phyloP scores from a whole-genome alignment of 2,329 filamentous ascomycete species.

The Hymenoscyphus salicellus region DNA sequence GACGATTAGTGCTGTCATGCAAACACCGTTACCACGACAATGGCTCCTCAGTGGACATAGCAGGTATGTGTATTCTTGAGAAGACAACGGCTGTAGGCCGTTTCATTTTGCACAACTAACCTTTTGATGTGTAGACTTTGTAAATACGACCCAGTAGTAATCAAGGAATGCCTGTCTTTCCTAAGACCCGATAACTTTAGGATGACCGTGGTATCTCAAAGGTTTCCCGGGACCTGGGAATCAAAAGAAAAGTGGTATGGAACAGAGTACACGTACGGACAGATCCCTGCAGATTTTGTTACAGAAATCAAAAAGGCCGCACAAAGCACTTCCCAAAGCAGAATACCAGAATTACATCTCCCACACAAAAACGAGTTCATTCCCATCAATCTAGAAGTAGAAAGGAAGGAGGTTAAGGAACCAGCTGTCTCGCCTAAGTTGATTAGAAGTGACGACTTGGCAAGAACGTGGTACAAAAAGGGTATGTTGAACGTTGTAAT shows the following conservation, averaged over 20 bases:
- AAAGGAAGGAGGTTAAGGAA: slow-evolving; percentile 81
- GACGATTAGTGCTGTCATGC: slow-evolving; percentile 82
- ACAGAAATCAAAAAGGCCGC: slow-evolving; percentile 65
- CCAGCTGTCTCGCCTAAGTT: slow-evolving; percentile 73
- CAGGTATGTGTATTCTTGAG: slow-evolving; percentile 39
- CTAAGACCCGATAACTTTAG: slow-evolving; percentile 87
- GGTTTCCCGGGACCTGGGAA: slow-evolving; percentile 80
- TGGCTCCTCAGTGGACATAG: slow-evolving; percentile 82
- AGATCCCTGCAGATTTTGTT: slow-evolving; percentile 73
- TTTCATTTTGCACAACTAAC: slow-evolving; percentile 18
- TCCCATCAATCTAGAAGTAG: slow-evolving; percentile 85
- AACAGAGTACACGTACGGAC: slow-evolving; percentile 84
- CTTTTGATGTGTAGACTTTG: slow-evolving; percentile 48
- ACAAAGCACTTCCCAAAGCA: slow-evolving; percentile 52
- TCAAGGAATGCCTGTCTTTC: slow-evolving; percentile 69
- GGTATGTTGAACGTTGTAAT: slow-evolving; percentile 5
- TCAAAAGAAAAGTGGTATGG: slow-evolving; percentile 96
- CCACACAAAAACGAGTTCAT: slow-evolving; percentile 96
- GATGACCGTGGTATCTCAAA: slow-evolving; percentile 76
- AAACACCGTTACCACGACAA: slow-evolving; percentile 81
- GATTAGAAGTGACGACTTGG: slow-evolving; percentile 76
- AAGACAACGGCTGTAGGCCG: not conserved
- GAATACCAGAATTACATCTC: slow-evolving; percentile 72
- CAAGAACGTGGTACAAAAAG: slow-evolving; percentile 95
- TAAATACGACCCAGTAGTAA: slow-evolving; percentile 75